These are phyloP conservation scores for Casuarina glauca DNA, from an alignment of 306 rosid species.

Conservation along the genomic window DNA sequence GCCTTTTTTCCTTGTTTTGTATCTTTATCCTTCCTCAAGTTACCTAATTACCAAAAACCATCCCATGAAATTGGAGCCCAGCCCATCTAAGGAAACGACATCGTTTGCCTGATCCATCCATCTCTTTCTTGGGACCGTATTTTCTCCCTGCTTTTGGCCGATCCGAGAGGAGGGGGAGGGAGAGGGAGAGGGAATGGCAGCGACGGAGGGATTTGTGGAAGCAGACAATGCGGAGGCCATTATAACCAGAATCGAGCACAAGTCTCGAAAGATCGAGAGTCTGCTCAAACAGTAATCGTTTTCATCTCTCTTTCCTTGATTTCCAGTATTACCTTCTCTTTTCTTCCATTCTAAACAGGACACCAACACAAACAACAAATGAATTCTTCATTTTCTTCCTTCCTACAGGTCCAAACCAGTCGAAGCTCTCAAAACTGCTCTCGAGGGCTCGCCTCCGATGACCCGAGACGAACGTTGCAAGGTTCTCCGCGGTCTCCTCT, in stretches of 20 bases:
- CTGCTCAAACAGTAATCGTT: slow-evolving; percentile 77
- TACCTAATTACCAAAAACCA: not conserved
- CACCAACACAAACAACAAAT: not conserved
- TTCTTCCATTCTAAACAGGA: not conserved
- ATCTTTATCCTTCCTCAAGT: not conserved
- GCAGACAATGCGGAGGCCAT: slow-evolving; percentile 94
- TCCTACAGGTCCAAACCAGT: slow-evolving; percentile 67
- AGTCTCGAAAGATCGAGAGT: slow-evolving; percentile 91
- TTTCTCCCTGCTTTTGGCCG: not conserved
- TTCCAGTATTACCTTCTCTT: slow-evolving; percentile 1
- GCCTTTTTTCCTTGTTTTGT: not conserved
- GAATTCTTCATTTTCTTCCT: slow-evolving; percentile 1
- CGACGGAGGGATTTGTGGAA: slow-evolving; percentile 57
- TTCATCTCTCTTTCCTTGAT: not conserved
- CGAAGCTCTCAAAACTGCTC: slow-evolving; percentile 95
- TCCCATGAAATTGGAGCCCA: not conserved
- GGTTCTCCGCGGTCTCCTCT: slow-evolving; percentile 33
- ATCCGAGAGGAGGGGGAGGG: slow-evolving; percentile 13
- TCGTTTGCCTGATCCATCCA: not conserved
- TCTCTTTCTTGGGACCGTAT: slow-evolving; percentile 15
- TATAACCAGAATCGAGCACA: slow-evolving; percentile 88
- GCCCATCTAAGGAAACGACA: not conserved
- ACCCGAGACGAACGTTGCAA: slow-evolving; percentile 94
- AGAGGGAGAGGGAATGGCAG: slow-evolving; percentile 48
- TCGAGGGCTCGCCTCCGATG: slow-evolving; percentile 89